phyloP scores from a whole-genome alignment of 2,329 filamentous ascomycete species.

The Microsporum audouinii region DNA sequence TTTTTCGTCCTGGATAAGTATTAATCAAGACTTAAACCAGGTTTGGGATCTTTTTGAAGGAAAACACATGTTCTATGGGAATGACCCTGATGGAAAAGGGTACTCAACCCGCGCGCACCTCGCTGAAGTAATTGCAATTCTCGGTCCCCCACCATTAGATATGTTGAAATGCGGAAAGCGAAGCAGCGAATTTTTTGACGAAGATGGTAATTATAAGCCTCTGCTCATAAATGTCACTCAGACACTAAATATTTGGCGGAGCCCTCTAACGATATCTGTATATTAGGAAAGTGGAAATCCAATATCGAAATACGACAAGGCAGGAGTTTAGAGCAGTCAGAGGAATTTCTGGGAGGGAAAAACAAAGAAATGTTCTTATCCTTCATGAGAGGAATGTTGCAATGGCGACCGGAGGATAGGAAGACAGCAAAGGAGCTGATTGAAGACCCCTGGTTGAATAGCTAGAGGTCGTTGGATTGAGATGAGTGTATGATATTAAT shows the following conservation, averaged over 20 bases:
- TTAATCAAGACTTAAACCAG: slow-evolving; percentile 13
- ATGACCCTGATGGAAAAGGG: slow-evolving; percentile 27
- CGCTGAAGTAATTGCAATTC: slow-evolving; percentile 35
- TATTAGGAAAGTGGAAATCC: slow-evolving; percentile 17
- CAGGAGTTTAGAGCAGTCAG: slow-evolving; percentile 13
- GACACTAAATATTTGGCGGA: neutral
- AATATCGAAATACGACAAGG: slow-evolving; percentile 14
- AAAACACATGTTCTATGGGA: slow-evolving; percentile 32
- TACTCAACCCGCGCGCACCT: slow-evolving; percentile 34
- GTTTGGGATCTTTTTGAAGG: slow-evolving; percentile 41
- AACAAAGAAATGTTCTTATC: slow-evolving; percentile 25
- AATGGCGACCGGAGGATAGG: slow-evolving; percentile 27
- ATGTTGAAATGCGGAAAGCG: slow-evolving; percentile 25
- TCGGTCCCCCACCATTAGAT: slow-evolving; percentile 33
- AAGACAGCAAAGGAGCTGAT: slow-evolving; percentile 28
- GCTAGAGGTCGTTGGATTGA: neutral
- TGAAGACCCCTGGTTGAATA: slow-evolving; percentile 22
- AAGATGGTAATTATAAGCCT: slow-evolving; percentile 23
- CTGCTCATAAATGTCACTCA: too few relatives aligned
- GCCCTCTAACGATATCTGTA: neutral
- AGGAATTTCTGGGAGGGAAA: slow-evolving; percentile 20
- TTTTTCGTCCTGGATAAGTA: neutral
- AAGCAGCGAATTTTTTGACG: slow-evolving; percentile 32
- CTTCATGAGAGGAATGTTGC: slow-evolving; percentile 26
- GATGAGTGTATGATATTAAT: too few relatives aligned